Conservation (phyloP, 495 filamentous ascomycete species). For the Extremus antarcticus region DNA sequence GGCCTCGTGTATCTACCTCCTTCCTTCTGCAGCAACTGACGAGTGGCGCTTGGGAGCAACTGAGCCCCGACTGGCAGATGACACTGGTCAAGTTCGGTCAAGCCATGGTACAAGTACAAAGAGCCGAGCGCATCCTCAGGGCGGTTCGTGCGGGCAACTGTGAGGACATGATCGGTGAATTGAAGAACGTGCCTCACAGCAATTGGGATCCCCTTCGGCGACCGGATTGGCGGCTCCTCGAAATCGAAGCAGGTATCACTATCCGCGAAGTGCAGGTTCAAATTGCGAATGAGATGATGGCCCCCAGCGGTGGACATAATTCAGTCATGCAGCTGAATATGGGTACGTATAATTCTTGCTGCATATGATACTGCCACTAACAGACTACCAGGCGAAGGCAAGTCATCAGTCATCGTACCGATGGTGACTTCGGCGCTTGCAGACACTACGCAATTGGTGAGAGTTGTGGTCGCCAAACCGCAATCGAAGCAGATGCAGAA, state of each 20-base stretch:
- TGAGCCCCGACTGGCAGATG: slow-evolving; percentile 16
- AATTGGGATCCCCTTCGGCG: slow-evolving; percentile 42
- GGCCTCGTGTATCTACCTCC: slow-evolving; percentile 15
- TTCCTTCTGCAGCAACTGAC: slow-evolving; percentile 18
- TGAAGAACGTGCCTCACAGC: slow-evolving; percentile 40
- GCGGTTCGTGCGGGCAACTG: not conserved
- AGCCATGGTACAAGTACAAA: slow-evolving; percentile 30
- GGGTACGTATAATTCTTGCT: too few relatives aligned
- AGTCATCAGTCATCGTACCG: slow-evolving; percentile 60
- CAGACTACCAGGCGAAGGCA: too few relatives aligned
- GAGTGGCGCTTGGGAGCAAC: slow-evolving; percentile 1
- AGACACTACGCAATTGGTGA: slow-evolving; percentile 39
- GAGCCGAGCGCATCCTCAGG: slow-evolving; percentile 28
- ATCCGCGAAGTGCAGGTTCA: slow-evolving; percentile 51
- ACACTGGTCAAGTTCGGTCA: slow-evolving; percentile 29
- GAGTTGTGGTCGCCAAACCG: slow-evolving; percentile 53
- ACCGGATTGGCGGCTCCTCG: slow-evolving; percentile 49
- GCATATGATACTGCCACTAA: too few relatives aligned
- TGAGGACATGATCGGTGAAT: slow-evolving; percentile 38
- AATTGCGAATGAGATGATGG: slow-evolving; percentile 48
- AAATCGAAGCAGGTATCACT: slow-evolving; percentile 51
- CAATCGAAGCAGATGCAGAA: slow-evolving; percentile 52
- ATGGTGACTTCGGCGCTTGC: slow-evolving; percentile 48
- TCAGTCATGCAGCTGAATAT: slow-evolving; percentile 61
- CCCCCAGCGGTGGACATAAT: slow-evolving; percentile 36